These are phyloP conservation scores for Geotrichum reessii DNA, from an alignment of 1,139 yeast genomes.

Conservation along the genomic window DNA sequence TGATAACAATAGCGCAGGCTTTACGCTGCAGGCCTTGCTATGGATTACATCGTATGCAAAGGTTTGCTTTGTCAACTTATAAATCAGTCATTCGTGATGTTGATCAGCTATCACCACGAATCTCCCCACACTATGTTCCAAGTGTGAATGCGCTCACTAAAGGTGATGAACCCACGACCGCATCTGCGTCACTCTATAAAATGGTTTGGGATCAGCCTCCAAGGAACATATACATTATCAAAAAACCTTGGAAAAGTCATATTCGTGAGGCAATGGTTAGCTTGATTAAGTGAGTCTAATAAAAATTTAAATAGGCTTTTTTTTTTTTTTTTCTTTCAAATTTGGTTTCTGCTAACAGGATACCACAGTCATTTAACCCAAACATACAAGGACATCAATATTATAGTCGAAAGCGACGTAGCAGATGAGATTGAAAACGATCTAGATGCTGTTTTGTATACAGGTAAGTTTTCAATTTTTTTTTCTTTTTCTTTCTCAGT, in stretches of 20 bases:
- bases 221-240: conserved; percentile 68
- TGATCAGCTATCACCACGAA: conserved; percentile 2
- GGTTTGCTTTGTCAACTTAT: background rate
- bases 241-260: conserved; percentile 71
- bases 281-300: conserved; percentile 45
- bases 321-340: background rate
- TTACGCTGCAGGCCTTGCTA: background rate
- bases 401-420: conserved; percentile 69
- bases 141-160: background rate
- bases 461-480: conserved; percentile 14
- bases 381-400: conserved; percentile 63
- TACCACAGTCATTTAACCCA: conserved; percentile 40
- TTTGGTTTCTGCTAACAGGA: conserved; percentile 8
- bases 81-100: conserved; percentile 10
- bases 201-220: conserved; percentile 38
- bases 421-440: conserved; percentile 58
- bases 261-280: conserved; percentile 63
- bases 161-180: background rate
- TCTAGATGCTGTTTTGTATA: conserved; percentile 34
- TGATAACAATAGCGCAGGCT: background rate
- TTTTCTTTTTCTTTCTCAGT: background rate
- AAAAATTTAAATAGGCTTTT: too few relatives aligned
- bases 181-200: background rate
- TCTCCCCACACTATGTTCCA: conserved; percentile 10
- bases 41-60: background rate